A percentile compares a stretch with the other conserved stretches of the same genome.
These are phyloP conservation scores for Sporothrix schenckii DNA, from an alignment of 2,329 filamentous ascomycete species.

Conservation along the genomic window DNA sequence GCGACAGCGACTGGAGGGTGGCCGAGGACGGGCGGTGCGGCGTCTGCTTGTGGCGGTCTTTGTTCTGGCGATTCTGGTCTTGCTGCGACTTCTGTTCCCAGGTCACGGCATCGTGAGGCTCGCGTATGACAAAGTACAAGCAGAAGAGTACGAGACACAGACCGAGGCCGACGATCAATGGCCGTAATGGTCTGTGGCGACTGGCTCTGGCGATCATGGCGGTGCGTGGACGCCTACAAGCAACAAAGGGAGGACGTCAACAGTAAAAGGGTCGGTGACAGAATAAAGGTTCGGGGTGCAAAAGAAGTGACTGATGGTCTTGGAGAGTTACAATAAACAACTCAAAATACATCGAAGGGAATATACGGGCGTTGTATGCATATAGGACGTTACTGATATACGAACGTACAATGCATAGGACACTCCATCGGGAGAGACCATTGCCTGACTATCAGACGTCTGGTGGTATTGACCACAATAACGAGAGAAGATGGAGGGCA, in stretches of 20 bases:
- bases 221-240: background rate
- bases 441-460: no score
- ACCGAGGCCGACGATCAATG: slow-evolving; percentile 36
- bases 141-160: slow-evolving; percentile 38
- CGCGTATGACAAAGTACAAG: slow-evolving; percentile 36
- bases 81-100: slow-evolving; percentile 14
- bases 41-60: background rate
- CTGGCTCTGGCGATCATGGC: background rate
- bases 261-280: no score
- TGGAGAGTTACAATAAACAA: no score
- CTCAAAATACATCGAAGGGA: no score
- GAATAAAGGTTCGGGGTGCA: background rate
- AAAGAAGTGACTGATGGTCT: no score
- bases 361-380: no score
- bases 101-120: background rate
- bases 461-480: background rate
- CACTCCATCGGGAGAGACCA: no score
- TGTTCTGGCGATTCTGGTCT: background rate
- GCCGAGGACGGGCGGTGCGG: background rate
- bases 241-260: background rate
- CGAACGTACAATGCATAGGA: no score
- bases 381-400: no score
- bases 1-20: slow-evolving; percentile 44
- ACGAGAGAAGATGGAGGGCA: background rate
- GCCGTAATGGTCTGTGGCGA: slow-evolving; percentile 36